Conservation (phyloP, 2,329 filamentous ascomycete genomes). For the Verticillium zaregamsianum region DNA sequence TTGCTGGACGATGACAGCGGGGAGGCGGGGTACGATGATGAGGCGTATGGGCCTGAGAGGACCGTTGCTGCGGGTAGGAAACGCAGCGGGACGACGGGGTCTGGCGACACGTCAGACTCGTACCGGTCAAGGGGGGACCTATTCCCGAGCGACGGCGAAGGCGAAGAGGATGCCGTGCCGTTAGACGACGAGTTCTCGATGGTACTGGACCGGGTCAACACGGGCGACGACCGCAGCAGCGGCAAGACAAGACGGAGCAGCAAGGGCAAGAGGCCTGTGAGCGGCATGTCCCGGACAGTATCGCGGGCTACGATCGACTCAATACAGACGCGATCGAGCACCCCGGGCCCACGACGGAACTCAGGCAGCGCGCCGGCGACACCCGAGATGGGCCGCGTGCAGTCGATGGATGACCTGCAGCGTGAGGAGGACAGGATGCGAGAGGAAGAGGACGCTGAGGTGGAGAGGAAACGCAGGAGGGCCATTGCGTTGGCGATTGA, state of each 20-base stretch:
- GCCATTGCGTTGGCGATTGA: slow-evolving; percentile 47
- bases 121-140: slow-evolving; percentile 84
- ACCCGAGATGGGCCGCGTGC: slow-evolving; percentile 31
- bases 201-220: slow-evolving; percentile 66
- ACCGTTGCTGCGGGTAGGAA: slow-evolving; percentile 43
- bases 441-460: slow-evolving; percentile 47
- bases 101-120: slow-evolving; percentile 79
- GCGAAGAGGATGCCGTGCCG: slow-evolving; percentile 90
- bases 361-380: slow-evolving; percentile 24
- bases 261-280: slow-evolving; percentile 51
- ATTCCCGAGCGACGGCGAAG: slow-evolving; percentile 80
- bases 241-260: slow-evolving; percentile 46
- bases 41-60: slow-evolving; percentile 15
- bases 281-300: slow-evolving; percentile 44
- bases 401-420: slow-evolving; percentile 48
- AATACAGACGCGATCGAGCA: slow-evolving; percentile 23
- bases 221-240: slow-evolving; percentile 64
- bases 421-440: slow-evolving; percentile 48
- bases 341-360: slow-evolving; percentile 15
- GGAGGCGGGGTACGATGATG: slow-evolving; percentile 14
- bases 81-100: slow-evolving; percentile 75
- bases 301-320: slow-evolving; percentile 57
- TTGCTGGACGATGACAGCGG: slow-evolving; percentile 44
- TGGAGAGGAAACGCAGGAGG: slow-evolving; percentile 48
- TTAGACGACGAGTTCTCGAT: slow-evolving; percentile 90